Evolutionary conservation across 352 stramenopile species (phyloP).

Genomic region (Phytophthora litchii): DNA sequence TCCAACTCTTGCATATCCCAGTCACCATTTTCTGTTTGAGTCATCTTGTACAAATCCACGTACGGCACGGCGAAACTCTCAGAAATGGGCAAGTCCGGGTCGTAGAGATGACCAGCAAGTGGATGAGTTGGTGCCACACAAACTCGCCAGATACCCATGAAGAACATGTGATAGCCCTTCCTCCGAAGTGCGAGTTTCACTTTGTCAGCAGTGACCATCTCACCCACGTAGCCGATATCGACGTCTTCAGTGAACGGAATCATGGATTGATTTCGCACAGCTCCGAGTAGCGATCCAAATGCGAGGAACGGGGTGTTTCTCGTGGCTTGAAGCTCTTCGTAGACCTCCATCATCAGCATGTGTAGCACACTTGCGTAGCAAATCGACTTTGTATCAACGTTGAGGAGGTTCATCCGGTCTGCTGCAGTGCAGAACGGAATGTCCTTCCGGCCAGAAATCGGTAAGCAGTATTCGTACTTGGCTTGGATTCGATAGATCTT

Average conservation of each 20-base stretch:
- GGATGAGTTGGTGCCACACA: conserved; percentile 43
- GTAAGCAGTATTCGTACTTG: conserved; percentile 43
- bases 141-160: conserved; percentile 37
- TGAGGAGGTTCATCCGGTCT: conserved; percentile 53
- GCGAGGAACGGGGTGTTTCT: conserved; percentile 35
- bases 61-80: conserved; percentile 25
- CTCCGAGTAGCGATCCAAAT: conserved; percentile 51
- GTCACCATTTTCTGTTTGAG: conserved; percentile 9
- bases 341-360: conserved; percentile 29
- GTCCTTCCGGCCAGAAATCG: conserved; percentile 51
- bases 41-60: conserved; percentile 45
- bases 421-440: conserved; percentile 40
- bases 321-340: conserved; percentile 20
- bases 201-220: conserved; percentile 5
- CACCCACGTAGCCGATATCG: conserved; percentile 44
- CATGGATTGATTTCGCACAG: conserved; percentile 47
- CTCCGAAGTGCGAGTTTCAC: conserved; percentile 21
- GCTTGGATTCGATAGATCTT: conserved; percentile 4
- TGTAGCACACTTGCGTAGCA: conserved; percentile 57
- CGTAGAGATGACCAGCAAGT: conserved; percentile 40
- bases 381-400: conserved; percentile 20
- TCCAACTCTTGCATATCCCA: conserved; percentile 29
- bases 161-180: conserved; percentile 57
- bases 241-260: conserved; percentile 60
- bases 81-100: conserved; percentile 22